These are phyloP conservation scores for Gloeopeniophorella convolvens DNA, from an alignment of 768 basidiomycete species.

Conservation along the genomic window DNA sequence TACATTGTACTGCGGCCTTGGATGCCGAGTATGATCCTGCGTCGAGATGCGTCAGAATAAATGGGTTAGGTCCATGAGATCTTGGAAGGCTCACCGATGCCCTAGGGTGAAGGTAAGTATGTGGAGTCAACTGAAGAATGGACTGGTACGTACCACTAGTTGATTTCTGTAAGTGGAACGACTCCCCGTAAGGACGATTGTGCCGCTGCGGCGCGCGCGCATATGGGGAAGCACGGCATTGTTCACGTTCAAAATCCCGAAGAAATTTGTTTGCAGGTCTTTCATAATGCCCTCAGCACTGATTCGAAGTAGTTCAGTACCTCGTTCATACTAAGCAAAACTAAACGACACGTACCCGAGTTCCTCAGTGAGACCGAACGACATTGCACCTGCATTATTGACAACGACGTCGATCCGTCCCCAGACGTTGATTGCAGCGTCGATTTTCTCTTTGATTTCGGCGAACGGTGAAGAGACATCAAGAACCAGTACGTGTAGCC, in stretches of 20 bases:
- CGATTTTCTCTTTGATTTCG: slow-evolving; percentile 2
- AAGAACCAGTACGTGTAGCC: slow-evolving; percentile 3
- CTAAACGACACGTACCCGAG: slow-evolving; percentile 2
- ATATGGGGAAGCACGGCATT: slow-evolving; percentile 39
- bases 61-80: no score
- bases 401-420: slow-evolving; percentile 11
- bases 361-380: slow-evolving; percentile 4
- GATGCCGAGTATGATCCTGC: slow-evolving; percentile 24
- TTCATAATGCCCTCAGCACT: slow-evolving; percentile 7
- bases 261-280: slow-evolving; percentile 34
- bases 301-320: no score
- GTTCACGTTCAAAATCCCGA: slow-evolving; percentile 40
- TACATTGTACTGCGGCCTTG: slow-evolving; percentile 26
- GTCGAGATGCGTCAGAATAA: neutral
- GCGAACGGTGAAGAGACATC: slow-evolving; percentile 3
- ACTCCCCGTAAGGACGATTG: slow-evolving; percentile 33
- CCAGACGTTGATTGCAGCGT: slow-evolving; percentile 6
- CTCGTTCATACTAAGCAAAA: no score
- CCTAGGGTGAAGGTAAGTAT: no score
- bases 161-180: slow-evolving; percentile 25
- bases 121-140: neutral
- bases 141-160: neutral
- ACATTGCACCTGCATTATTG: slow-evolving; percentile 11
- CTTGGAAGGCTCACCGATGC: neutral
- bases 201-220: slow-evolving; percentile 31